phyloP scores from a whole-genome alignment of 345 rosid genomes.

The Heritiera littoralis region DNA sequence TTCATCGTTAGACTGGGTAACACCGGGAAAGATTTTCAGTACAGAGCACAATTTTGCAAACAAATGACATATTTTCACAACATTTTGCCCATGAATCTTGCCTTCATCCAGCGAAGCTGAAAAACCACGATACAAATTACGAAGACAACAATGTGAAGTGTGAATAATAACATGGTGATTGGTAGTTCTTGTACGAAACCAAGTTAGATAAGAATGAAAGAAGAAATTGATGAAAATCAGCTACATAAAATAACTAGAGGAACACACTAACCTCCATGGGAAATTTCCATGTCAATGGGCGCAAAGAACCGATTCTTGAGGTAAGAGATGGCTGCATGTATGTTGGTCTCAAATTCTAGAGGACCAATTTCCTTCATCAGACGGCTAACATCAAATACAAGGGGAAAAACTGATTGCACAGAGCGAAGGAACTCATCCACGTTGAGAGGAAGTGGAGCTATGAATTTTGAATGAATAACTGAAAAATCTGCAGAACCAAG shows the following conservation, averaged over 20 bases:
- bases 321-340: slow-evolving; percentile 53
- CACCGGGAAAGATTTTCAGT: slow-evolving; percentile 41
- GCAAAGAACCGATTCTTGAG: slow-evolving; percentile 57
- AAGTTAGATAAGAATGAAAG: neutral
- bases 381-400: slow-evolving; percentile 67
- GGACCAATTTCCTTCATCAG: slow-evolving; percentile 63
- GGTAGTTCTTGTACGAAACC: neutral
- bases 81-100: slow-evolving; percentile 58
- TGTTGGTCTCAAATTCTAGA: slow-evolving; percentile 42
- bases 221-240: neutral
- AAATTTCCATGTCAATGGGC: slow-evolving; percentile 65
- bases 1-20: slow-evolving; percentile 31
- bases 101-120: neutral
- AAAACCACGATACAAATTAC: neutral
- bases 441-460: slow-evolving; percentile 70
- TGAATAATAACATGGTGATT: neutral
- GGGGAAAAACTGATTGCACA: slow-evolving; percentile 55
- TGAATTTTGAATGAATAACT: slow-evolving; percentile 71
- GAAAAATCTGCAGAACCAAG: slow-evolving; percentile 61
- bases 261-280: slow-evolving; percentile 56
- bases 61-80: slow-evolving; percentile 61
- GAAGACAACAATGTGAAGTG: neutral
- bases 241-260: slow-evolving; percentile 53
- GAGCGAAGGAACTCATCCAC: slow-evolving; percentile 63
- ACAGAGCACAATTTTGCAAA: slow-evolving; percentile 68